Evolutionary conservation across 2,329 filamentous ascomycete species (phyloP).

Genomic region (Microcyclospora tardicrescens): DNA sequence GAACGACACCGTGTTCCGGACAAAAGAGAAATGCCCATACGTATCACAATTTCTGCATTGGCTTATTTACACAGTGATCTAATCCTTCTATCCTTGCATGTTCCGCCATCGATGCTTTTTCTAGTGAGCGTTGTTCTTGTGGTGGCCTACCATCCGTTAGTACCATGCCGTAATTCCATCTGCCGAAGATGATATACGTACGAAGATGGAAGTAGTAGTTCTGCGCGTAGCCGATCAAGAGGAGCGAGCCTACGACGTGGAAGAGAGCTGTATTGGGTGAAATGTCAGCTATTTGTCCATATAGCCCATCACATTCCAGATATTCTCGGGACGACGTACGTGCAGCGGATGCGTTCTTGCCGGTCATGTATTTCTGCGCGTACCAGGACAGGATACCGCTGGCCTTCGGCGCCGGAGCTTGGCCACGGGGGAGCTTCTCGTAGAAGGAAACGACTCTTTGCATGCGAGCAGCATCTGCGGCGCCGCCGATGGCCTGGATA

Average conservation of each 20-base stretch:
- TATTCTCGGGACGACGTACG: conserved; percentile 52
- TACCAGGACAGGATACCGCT: conserved; percentile 79
- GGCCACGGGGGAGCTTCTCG: conserved; percentile 89
- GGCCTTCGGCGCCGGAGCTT: conserved; percentile 70
- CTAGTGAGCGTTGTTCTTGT: conserved; percentile 99
- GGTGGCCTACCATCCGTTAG: conserved; percentile 58
- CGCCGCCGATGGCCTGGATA: conserved; percentile 78
- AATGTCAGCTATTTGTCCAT: not conserved
- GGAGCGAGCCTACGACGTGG: conserved; percentile 66
- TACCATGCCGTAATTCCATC: conserved; percentile 3
- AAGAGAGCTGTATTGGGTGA: conserved; percentile 56
- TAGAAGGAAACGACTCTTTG: conserved; percentile 97
- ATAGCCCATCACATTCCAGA: not conserved
- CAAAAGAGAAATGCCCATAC: not conserved
- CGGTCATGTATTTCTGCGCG: conserved; percentile 67
- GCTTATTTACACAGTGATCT: conserved; percentile 9
- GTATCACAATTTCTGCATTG: not conserved
- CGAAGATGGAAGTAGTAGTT: conserved; percentile 99
- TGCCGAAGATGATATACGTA: conserved; percentile 40
- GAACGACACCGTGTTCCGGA: not conserved
- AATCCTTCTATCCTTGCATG: not conserved
- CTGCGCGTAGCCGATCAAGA: conserved; percentile 81
- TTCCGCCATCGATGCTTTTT: conserved; percentile 1
- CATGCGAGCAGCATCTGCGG: conserved; percentile 94
- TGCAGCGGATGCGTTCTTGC: conserved; percentile 77